phyloP scores from a whole-genome alignment of 345 rosid genomes.

The Gossypium rotundifolium region DNA sequence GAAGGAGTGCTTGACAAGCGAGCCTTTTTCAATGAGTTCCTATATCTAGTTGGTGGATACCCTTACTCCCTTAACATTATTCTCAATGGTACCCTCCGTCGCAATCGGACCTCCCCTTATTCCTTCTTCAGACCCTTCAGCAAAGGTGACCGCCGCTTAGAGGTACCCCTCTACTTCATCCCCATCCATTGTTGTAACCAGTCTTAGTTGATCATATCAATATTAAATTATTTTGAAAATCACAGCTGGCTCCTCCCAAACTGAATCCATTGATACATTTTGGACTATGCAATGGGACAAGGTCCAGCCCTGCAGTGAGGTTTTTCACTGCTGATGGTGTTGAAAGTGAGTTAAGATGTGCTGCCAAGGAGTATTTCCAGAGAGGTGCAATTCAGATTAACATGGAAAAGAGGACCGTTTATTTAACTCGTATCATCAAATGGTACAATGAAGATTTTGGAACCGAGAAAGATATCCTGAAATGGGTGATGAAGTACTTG shows the following conservation, averaged over 20 bases:
- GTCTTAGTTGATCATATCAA: no score
- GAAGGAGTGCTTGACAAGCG: slow-evolving; percentile 66
- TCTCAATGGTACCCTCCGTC: slow-evolving; percentile 65
- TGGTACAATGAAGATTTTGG: slow-evolving; percentile 44
- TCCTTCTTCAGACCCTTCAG: slow-evolving; percentile 55
- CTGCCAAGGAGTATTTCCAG: slow-evolving; percentile 24
- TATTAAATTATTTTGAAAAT: background rate
- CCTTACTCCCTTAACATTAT: slow-evolving; percentile 58
- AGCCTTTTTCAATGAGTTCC: slow-evolving; percentile 59
- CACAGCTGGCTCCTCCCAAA: slow-evolving; percentile 49
- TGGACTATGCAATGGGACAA: slow-evolving; percentile 80
- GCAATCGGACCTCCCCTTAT: slow-evolving; percentile 44
- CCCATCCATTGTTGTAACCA: no score
- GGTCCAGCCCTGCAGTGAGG: slow-evolving; percentile 69
- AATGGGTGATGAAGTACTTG: slow-evolving; percentile 64
- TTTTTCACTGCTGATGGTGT: slow-evolving; percentile 69
- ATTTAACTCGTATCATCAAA: background rate
- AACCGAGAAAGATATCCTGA: slow-evolving; percentile 56
- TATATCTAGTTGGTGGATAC: slow-evolving; percentile 72
- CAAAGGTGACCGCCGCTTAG: slow-evolving; percentile 41
- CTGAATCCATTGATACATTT: slow-evolving; percentile 76
- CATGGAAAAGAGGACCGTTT: background rate
- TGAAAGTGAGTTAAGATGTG: slow-evolving; percentile 55
- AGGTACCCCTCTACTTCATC: slow-evolving; percentile 34
- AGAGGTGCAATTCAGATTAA: background rate